Evolutionary conservation across 2,329 filamentous ascomycete species (phyloP).

Genomic region (Venturia oleaginea): DNA sequence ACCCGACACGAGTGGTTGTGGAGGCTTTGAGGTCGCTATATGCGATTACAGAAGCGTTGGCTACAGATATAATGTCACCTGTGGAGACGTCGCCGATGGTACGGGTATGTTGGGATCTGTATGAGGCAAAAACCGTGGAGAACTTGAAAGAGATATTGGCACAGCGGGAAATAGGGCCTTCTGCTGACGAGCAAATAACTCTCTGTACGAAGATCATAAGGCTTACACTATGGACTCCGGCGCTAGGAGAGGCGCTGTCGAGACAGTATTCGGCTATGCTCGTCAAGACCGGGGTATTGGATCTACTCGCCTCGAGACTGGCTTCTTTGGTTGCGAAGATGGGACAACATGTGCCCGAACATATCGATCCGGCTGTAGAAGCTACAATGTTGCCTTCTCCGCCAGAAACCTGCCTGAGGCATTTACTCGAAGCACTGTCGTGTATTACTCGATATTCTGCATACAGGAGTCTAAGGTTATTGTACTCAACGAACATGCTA

Average conservation of each 20-base stretch:
- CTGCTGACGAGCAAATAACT: conserved; percentile 52
- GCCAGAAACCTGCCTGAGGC: conserved; percentile 41
- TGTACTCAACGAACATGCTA: conserved; percentile 33
- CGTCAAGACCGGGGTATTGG: conserved; percentile 63
- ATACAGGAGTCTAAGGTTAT: conserved; percentile 59
- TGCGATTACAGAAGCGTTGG: conserved; percentile 54
- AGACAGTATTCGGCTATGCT: conserved; percentile 61
- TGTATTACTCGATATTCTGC: conserved; percentile 71
- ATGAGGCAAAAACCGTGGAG: conserved; percentile 51
- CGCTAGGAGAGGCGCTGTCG: background rate
- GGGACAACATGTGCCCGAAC: conserved; percentile 50
- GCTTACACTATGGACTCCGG: conserved; percentile 46
- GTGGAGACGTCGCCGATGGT: conserved; percentile 4
- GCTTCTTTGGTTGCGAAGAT: conserved; percentile 50
- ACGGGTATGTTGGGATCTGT: conserved; percentile 40
- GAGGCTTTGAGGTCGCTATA: conserved; percentile 67
- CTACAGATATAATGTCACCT: conserved; percentile 9
- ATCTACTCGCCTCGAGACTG: conserved; percentile 66
- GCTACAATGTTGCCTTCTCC: conserved; percentile 6
- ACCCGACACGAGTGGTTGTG: conserved; percentile 57
- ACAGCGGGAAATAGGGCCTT: conserved; percentile 19
- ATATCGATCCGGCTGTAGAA: background rate
- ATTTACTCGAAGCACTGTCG: conserved; percentile 67
- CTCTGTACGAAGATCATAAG: conserved; percentile 50
- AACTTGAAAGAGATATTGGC: conserved; percentile 56